Base-by-base conservation (phyloP, 1,139 yeast species). In the Pichia cactophila region DNA sequence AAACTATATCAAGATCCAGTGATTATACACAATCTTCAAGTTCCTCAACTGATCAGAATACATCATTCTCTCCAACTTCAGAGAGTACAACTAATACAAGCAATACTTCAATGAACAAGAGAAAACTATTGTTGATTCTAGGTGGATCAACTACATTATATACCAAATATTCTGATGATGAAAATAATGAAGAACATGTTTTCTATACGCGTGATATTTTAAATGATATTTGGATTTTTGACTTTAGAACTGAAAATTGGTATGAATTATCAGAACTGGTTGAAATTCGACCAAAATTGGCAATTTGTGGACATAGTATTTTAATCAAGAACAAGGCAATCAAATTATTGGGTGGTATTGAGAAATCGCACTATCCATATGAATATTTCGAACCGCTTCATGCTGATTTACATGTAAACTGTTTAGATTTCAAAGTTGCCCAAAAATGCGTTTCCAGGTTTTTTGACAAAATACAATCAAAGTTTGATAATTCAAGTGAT, bases 161-260 rank as follows among this genome's bases (percentile, higher is more conserved):
- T 44, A 51, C 60, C 4, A 59, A 58, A 45, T 56, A 59, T 4
- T 33, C 47, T 5, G 52, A 56, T 39, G 50, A 50, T 43, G 56
- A 56, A 7, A 52, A 46, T 26, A 48, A 43, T 37, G 38, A 35
- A 16, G 8, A 35, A 3, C 38, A 35, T 35, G 28, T 41, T 7
- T 58, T 50, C 44, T 53, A 67, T 48, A 63, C 64, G n/a, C 51
- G 47, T 14, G 58, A 62, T 16, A 66, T 74, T 8, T 61, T 65
- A 39, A 75, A 77, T 26, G 80, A 75, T 56, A 56, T 69, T 56
- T 76, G 81, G 81, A 64, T 69, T 62, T 75, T 73, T 54, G 71
- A 72, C 53, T 55, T 75, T 33, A 67, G 65, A 33, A 56, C 63
- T 1, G 75, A 71, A 49, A 54, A 57, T 2, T 76, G 81, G 81